Evolutionary conservation across 1,284 basidiomycete species (phyloP), one percentile per base, ranked within the genome.

Genomic region (Leccinum griseonigrum): DNA sequence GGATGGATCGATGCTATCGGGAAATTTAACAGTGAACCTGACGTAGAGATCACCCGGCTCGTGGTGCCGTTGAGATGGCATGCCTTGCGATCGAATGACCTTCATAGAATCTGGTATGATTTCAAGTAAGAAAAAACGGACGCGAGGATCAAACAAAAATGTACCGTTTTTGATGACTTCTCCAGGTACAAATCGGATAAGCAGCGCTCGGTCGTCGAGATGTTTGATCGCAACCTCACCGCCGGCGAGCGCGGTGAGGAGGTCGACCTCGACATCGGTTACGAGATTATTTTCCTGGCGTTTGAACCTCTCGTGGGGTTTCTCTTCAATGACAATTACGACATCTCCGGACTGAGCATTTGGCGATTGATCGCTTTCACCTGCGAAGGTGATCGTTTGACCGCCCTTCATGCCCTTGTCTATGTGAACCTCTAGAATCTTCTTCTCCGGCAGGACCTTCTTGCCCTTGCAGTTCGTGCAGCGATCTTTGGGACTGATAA

Each of bases 361-460:
- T 5, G 97, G 97, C 6, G 94, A 88, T 77, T 99, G 97, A 76
- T 99, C 97, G 70, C 93, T 95, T 81, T 99, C 97, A 62, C 97
- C 97, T 62, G 84, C 78, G 79, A 99, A 99, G 61, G 86, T 88
- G 76, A 99, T 95, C 26, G 95, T 96, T 79, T 98, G 95, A 34
- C 97, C 97, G 61, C 91, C 91, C 81, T 94, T 95, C 97, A 99
- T 99, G 61, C 97, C 97, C 83, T 97, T 98, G 85, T 99, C 97
- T 83, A 99, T 94, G 76, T 98, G 94, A 29, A 99, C 97, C 79
- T 99, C 97, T 71, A 99, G 82, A 67, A 98, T 91, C 83, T 99
- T 99, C 79, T 97, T 94, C 79, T 99, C 97, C 63, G 93, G 89
- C 54, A 91, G 71, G 61, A 94, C 90, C 84, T 99, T 99, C 83